A percentile compares a stretch with the other conserved stretches of the same genome.
phyloP scores from a whole-genome alignment of 2,329 filamentous ascomycete genomes.

The Leptographium flavum region DNA sequence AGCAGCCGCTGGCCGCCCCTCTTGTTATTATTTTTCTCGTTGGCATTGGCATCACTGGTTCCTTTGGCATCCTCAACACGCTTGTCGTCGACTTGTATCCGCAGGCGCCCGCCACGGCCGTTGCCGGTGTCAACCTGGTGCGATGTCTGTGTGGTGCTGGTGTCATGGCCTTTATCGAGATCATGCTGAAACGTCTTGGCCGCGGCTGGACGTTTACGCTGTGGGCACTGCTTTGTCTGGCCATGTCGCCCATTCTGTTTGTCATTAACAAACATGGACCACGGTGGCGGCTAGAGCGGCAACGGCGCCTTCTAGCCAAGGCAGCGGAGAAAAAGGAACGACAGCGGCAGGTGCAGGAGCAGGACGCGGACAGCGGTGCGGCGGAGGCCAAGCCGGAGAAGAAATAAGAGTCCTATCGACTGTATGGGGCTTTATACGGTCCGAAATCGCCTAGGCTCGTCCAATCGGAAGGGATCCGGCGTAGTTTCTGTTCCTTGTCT shows the following conservation, averaged over 20 bases:
- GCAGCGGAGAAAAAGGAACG: conserved; percentile 14
- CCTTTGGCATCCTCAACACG: conserved; percentile 49
- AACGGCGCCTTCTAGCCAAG: conserved; percentile 17
- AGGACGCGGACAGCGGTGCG: no score
- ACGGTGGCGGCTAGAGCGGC: conserved; percentile 29
- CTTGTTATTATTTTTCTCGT: conserved; percentile 42
- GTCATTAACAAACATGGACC: conserved; percentile 36
- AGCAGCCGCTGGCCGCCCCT: conserved; percentile 35
- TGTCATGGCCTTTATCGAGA: conserved; percentile 43
- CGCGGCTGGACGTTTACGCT: conserved; percentile 50
- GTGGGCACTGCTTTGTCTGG: conserved; percentile 34
- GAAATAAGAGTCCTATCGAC: no score
- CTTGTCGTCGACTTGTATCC: conserved; percentile 51
- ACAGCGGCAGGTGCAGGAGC: not conserved
- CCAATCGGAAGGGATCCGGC: no score
- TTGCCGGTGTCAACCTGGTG: conserved; percentile 49
- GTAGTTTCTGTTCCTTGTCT: no score
- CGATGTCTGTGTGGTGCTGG: conserved; percentile 47
- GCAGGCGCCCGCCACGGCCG: conserved; percentile 43
- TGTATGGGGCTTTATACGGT: no score
- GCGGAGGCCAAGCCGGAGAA: no score
- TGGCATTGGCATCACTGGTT: conserved; percentile 42
- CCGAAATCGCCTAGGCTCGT: no score
- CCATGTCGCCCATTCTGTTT: conserved; percentile 33
- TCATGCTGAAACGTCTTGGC: conserved; percentile 42